Evolutionary conservation across 495 filamentous ascomycete genomes (phyloP), one percentile per base, ranked within the genome.

Genomic region (Penicillium antarcticum): DNA sequence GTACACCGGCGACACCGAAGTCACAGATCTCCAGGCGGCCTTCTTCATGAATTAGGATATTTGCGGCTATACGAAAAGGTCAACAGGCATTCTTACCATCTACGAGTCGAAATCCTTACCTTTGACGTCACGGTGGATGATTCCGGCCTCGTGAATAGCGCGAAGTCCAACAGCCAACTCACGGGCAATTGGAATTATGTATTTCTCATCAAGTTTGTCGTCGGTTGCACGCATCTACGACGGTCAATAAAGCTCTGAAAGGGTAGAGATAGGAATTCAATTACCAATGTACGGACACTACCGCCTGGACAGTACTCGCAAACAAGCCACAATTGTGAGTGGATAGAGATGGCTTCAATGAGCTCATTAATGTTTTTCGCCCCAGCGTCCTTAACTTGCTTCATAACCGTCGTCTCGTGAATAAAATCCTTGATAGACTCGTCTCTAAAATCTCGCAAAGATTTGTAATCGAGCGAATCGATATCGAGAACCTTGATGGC

Each of bases 81-180:
- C 31, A 63, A 56, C 36, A 42, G 10, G 29, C 1, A 33, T 21
- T 34, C 19, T 18, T 37, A 5, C 4, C 16, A 37, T n/a, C 4
- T 26, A 24, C 26, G 50, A 40, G 29, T 21, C 19, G 21, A 44
- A 6, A 21, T 2, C 12, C 33, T 47, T 69, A 87, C 91, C 87
- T 76, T 98, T 98, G 60, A 98, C 85, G 74, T 98, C 94, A 57
- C 94, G 83, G 70, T 98, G 94, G 52, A 98, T 92, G 61, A 98
- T 92, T 12, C 88, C 91, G 40, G 89, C 87, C 49, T 91, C 84
- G 63, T 98, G 92, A 36, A 97, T 87, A 63, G 86, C 92, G 54
- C 84, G 85, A 31, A 97, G 76, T 6, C 88, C 92, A 54, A 89
- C 80, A 17, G 90, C 85, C 5, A 95, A 83, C 63, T 98, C 92